Conservation (phyloP, 2,329 filamentous ascomycete species). For the Claviceps sp. region DNA sequence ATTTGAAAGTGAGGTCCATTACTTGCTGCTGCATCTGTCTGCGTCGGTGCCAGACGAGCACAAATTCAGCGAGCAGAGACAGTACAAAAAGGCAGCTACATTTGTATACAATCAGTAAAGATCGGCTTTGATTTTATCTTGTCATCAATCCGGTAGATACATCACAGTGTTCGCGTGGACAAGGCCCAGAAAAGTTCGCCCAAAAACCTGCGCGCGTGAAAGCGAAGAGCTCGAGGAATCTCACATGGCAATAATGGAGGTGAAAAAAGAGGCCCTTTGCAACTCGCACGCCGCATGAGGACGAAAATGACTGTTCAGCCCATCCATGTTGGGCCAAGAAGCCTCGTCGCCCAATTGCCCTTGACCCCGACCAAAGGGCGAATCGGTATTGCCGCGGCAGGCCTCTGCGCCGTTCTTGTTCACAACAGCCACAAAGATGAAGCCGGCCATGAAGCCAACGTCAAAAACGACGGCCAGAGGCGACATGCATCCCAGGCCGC, state of each 20-base stretch:
- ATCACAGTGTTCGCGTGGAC: no score
- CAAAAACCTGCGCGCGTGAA: background rate
- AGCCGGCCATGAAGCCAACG: conserved; percentile 59
- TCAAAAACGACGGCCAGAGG: conserved; percentile 64
- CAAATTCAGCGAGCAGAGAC: conserved; percentile 55
- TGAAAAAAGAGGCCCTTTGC: conserved; percentile 64
- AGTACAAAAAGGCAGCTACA: conserved; percentile 47
- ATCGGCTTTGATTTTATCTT: no score
- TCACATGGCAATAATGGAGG: conserved; percentile 66
- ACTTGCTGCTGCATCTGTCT: conserved; percentile 65
- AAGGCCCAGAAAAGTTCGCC: no score
- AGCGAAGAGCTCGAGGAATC: conserved; percentile 8
- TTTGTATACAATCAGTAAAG: no score
- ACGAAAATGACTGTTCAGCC: no score
- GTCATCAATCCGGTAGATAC: no score
- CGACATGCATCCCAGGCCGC: conserved; percentile 57
- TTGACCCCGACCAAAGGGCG: conserved; percentile 45
- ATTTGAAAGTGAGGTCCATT: conserved; percentile 39
- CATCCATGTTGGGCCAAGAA: no score
- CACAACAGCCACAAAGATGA: conserved; percentile 69
- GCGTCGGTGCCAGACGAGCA: conserved; percentile 56
- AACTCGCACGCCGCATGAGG: conserved; percentile 48
- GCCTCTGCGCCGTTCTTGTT: conserved; percentile 54
- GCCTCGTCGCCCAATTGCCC: conserved; percentile 40
- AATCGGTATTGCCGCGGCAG: conserved; percentile 49